Base-by-base conservation (phyloP, 306 rosid species). In the Pyrus communis region DNA sequence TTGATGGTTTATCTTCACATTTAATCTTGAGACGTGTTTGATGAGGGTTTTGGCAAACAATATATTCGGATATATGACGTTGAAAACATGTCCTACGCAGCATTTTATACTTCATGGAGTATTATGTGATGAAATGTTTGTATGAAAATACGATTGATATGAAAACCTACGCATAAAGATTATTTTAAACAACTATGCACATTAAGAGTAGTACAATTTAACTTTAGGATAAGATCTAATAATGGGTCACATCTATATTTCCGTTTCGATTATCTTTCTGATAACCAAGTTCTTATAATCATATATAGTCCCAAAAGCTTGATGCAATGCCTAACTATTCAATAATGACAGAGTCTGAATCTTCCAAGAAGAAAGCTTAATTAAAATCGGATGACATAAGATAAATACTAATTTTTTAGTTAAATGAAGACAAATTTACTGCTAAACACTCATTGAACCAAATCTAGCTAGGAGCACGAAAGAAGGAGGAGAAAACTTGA, bases 391-490 rank as follows among this genome's bases (percentile, higher is more conserved):
- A n/a, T 6, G 54, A 59, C 61, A 59, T 59, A 27, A 22, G 61
- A 73, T 14, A 67, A 74, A 60, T 23, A 61, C 13, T 74, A 18
- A n/a, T 5, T 5, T 5, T 11, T 22, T 63, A 43, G 11, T 62
- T 7, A 42, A 46, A 25, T 42, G 28, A 74, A 25, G 43, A 40
- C 55, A 73, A 8, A 57, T 49, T 49, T 61, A 61, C 45, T 27
- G 7, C 31, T 7, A 30, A 43, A 3, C 60, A 62, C 31, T 74
- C 60, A 62, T 62, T 62, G 70, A 8, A 74, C 49, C 70, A 74
- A 73, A 73, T 73, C 77, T 19, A 73, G 18, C 55, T 49, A 49
- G 69, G 30, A 74, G 70, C 49, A 74, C 14, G 69, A 42, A 27
- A 45, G 45, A 62, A 25, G 21, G 30, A 21, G 23, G 18, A 19